Evolutionary conservation across 345 rosid species (phyloP).

Genomic region (Crucihimalaya himalaica): DNA sequence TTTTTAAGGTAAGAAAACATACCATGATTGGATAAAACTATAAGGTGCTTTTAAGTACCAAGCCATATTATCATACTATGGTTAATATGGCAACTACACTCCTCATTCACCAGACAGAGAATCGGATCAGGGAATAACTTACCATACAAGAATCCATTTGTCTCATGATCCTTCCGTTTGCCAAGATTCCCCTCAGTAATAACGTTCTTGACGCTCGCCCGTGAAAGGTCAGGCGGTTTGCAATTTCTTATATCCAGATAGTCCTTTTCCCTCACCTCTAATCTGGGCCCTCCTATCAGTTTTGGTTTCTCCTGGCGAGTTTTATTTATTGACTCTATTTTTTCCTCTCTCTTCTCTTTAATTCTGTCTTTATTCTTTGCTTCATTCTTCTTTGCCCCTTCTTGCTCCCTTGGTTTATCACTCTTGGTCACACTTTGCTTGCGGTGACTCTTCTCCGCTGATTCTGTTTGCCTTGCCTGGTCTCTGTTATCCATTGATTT

Average conservation of each 20-base stretch:
- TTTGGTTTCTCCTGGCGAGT: slow-evolving; percentile 43
- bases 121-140: slow-evolving; percentile 44
- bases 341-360: slow-evolving; percentile 48
- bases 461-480: slow-evolving; percentile 42
- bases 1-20: slow-evolving; percentile 30
- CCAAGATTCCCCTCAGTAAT: slow-evolving; percentile 42
- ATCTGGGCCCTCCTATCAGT: slow-evolving; percentile 25
- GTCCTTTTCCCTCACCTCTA: slow-evolving; percentile 18
- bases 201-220: slow-evolving; percentile 21
- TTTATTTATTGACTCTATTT: slow-evolving; percentile 40
- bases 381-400: slow-evolving; percentile 45
- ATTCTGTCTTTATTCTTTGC: slow-evolving; percentile 42
- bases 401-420: slow-evolving; percentile 45
- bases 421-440: slow-evolving; percentile 40
- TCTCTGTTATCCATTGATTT: slow-evolving; percentile 45
- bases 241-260: slow-evolving; percentile 12
- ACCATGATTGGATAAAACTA: slow-evolving; percentile 31
- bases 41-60: slow-evolving; percentile 26
- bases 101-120: slow-evolving; percentile 36
- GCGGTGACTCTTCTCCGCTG: slow-evolving; percentile 41
- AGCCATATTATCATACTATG: slow-evolving; percentile 23
- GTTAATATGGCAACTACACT: slow-evolving; percentile 36
- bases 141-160: slow-evolving; percentile 68
- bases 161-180: slow-evolving; percentile 62
- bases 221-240: slow-evolving; percentile 22